Evolutionary conservation across 352 stramenopile genomes (phyloP).

Genomic region (Globisporangium lucens): DNA sequence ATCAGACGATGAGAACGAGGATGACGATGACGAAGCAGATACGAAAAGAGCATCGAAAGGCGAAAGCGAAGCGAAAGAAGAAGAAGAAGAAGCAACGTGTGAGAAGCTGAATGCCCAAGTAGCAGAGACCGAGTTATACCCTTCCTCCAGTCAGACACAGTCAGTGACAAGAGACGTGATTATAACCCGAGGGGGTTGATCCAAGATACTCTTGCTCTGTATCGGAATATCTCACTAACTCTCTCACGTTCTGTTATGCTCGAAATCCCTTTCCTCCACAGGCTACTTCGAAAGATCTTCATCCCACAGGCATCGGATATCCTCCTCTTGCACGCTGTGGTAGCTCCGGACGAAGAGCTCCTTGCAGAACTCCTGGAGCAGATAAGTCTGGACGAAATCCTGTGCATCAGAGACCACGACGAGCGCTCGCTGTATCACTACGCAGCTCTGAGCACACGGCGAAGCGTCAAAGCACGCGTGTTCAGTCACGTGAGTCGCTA

Average conservation of each 20-base stretch:
- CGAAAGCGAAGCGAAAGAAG: background rate
- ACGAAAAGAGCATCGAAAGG: background rate
- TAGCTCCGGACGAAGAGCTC: slow-evolving; percentile 23
- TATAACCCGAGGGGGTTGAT: background rate
- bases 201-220: background rate
- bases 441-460: slow-evolving; percentile 28
- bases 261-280: background rate
- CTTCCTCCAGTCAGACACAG: background rate
- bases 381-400: slow-evolving; percentile 26
- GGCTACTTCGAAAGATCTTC: slow-evolving; percentile 27
- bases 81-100: background rate
- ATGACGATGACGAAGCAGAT: background rate
- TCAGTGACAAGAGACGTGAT: background rate
- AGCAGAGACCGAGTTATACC: slow-evolving; percentile 11
- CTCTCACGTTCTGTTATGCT: background rate
- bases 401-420: slow-evolving; percentile 27
- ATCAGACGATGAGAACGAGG: slow-evolving; percentile 4
- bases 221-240: background rate
- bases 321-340: slow-evolving; percentile 38
- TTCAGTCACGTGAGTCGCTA: slow-evolving; percentile 34
- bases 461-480: slow-evolving; percentile 19
- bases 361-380: slow-evolving; percentile 24
- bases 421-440: slow-evolving; percentile 50
- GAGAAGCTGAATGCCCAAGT: background rate
- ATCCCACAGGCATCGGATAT: slow-evolving; percentile 33